These are phyloP conservation scores for Infundibulicybe gibba DNA, from an alignment of 768 basidiomycete genomes.

Conservation along the genomic window DNA sequence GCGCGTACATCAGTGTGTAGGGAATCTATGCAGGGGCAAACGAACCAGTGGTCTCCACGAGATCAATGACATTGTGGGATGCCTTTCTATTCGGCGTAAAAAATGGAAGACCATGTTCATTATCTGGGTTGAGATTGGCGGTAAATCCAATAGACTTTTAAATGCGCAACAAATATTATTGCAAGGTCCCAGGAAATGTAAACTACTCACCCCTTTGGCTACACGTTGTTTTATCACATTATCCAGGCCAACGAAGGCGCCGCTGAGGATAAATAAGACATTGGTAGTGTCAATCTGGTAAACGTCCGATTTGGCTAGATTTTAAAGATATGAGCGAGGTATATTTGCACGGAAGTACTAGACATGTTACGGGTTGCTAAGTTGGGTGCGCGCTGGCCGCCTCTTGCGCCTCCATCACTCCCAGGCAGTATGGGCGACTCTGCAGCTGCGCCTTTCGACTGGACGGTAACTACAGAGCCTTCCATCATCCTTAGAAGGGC, in stretches of 20 bases:
- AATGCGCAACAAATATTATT: conserved; percentile 23
- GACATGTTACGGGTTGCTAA: conserved; percentile 24
- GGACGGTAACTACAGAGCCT: conserved; percentile 80
- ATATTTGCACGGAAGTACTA: not conserved
- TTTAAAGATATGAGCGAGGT: conserved; percentile 1
- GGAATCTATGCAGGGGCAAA: not conserved
- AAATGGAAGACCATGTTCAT: conserved; percentile 50
- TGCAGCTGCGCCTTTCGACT: conserved; percentile 56
- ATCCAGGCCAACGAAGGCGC: conserved; percentile 93
- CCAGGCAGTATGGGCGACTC: conserved; percentile 40
- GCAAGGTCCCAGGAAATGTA: conserved; percentile 2
- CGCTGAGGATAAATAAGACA: conserved; percentile 91
- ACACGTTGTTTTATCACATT: conserved; percentile 74
- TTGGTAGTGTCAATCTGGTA: conserved; percentile 86
- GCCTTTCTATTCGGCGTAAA: conserved; percentile 71
- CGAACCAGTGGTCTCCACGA: conserved; percentile 69
- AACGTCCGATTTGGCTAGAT: conserved; percentile 54
- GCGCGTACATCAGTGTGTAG: conserved; percentile 3
- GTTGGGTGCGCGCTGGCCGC: conserved; percentile 46
- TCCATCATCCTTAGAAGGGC: conserved; percentile 92
- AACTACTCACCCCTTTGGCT: conserved; percentile 72
- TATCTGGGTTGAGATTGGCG: conserved; percentile 37
- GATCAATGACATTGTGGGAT: conserved; percentile 54
- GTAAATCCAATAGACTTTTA: conserved; percentile 93
- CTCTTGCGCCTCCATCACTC: conserved; percentile 43